Evolutionary conservation across 805 yeast species (phyloP), one percentile per base, ranked within the genome.

Genomic region (Lipomyces starkeyi): DNA sequence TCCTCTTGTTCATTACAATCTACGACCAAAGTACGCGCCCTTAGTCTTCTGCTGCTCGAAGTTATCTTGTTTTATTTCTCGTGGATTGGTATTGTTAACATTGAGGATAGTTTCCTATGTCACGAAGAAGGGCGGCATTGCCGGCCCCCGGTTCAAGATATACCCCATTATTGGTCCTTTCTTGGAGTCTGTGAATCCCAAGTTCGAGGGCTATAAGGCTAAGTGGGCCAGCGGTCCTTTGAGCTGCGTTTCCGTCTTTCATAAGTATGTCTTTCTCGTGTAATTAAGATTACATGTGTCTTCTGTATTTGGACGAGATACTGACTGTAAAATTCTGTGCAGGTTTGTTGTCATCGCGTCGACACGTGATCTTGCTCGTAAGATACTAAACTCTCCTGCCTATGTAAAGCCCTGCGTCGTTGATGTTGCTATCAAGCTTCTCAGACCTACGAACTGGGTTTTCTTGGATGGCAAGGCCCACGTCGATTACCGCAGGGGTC

Each of bases 101-200:
- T 43, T n/a, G 11, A n/a, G 49, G 9, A 43, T 77, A 97, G 91
- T 79, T 96, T 90, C 79, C 78, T 95, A 95, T 78, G 88, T 92
- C 75, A 75, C 86, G 58, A 87, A 87, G 71, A 95, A 95, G 80
- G 98, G 98, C 56, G 77, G 86, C 43, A 92, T 94, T 78, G 97
- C 92, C 8, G 99, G 99, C 27, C 99, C 98, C 14, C 80, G 81
- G 58, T 88, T 84, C 78, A 95, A 95, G 80, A 75, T 93, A 66
- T 94, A 97, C 93, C 99, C 99, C 1, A 83, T 95, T 61, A 93
- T 95, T 73, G 99, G 99, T 1, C 98, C 99, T 2, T 95, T 95
- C 75, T 82, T 95, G 79, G 98, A 95, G 78, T 88, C 95, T 20
- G 82, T 95, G 77, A 94, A 95, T 81, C 99, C 99, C 25, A 93